Base-by-base conservation (phyloP, 225 moss, liverwort and hornwort species). In the Pseudisothecium myosuroides region DNA sequence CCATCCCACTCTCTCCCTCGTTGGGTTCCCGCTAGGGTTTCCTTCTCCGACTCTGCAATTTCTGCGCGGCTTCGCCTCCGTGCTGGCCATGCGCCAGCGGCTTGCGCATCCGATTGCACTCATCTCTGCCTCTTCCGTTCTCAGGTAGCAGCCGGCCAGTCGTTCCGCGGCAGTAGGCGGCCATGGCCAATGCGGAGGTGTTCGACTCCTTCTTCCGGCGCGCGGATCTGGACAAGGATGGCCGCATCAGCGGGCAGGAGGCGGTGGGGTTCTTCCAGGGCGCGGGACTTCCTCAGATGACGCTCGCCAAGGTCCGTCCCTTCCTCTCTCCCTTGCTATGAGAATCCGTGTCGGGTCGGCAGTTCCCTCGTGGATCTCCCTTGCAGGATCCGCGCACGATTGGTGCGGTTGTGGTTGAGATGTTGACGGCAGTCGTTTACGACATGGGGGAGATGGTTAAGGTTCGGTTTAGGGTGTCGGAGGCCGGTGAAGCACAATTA, bases 181-280 rank as follows among this genome's bases (percentile, higher is more conserved):
- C 79, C 64, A 99, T 96, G 98, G 96, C 97, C 91, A 95, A 96
- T 93, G 96, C 92, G 84, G 90, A 95, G 88, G 92, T 95, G 73
- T 99, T 97, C 74, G 98, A 99, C 84, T 95, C 95, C 56, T 99
- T 88, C 90, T 99, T 99, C 92, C 95, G 97, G 64, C 93, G 93
- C 50, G 98, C 98, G 34, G 98, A 99, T 96, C 91, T 96, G 77
- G 97, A 99, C 90, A 94, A 94, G 89, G 98, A 99, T 96, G 98
- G 98, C 22, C 95, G 95, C 82, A 93, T 99, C 92, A 99, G 98
- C 75, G 98, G 98, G 80, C 91, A 89, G 84, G 98, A 99, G 90
- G 98, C 98, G 75, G 98, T 97, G 72, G 90, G 92, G 50, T 99
- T 99, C 89, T 99, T 99, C 83, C 98, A 97, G 90, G 98, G 97